Base-by-base conservation (phyloP, 169 alveolate genomes). In the Plasmodium cynomolgi region DNA sequence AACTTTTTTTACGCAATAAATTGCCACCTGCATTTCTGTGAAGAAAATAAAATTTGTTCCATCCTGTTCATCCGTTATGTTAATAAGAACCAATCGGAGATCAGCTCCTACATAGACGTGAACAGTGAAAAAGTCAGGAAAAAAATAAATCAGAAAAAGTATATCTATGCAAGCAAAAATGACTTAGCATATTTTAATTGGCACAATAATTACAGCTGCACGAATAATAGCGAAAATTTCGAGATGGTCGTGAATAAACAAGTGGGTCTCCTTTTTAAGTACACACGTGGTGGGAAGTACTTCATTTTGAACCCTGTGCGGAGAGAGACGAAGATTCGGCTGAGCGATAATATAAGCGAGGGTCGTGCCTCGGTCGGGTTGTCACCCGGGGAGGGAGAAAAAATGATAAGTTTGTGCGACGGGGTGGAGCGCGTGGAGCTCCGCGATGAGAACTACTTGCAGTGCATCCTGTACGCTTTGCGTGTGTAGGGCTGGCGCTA, bases 31-130 rank as follows among this genome's bases (percentile, higher is more conserved):
- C 90, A 88, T 50, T 88, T 88, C 81, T 88, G 94, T 41, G 44
- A 80, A 44, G 83, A 58, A 79, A 88, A 88, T 3, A 88, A 56
- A 88, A 88, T 88, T 13, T 23, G 90, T 26, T 79, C 94, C 6
- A 88, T 88, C 82, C 47, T 88, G 31, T 88, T 88, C 73, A 88
- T 88, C 44, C 94, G 94, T 9, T 88, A 88, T 80, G 39, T 88
- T 29, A 88, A 81, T 77, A 88, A 88, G 33, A 58, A 80, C 17
- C 58, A 88, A 23, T 88, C 71, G 44, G 94, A 88, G 71, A 88
- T 88, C 1, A 88, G 94, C 47, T 88, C 94, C 29, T 88, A 88
- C 47, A 88, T 88, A 79, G 94, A 88, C 50, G 47, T 88, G 39
- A 88, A 88, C 72, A 88, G 17, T 33, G 50, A 62, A 17, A 56